These are phyloP conservation scores for Ceratorhiza oryzae-sativae DNA, from an alignment of 1,284 basidiomycete genomes.

Conservation along the genomic window DNA sequence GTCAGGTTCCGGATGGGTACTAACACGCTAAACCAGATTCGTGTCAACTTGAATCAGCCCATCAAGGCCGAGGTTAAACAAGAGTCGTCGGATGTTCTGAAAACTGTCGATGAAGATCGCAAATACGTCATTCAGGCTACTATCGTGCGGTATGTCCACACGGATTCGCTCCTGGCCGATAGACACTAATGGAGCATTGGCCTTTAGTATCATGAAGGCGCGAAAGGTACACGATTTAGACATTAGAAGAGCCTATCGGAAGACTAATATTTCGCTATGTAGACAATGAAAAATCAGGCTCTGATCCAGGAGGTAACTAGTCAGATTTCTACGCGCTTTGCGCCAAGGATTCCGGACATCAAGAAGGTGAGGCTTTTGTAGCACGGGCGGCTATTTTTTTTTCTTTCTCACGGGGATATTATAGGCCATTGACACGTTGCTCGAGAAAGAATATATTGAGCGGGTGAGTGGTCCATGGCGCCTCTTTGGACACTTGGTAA, in stretches of 20 bases:
- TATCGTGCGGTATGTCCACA: conserved; percentile 79
- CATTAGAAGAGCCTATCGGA: background rate
- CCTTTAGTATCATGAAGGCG: conserved; percentile 91
- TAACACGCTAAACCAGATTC: conserved; percentile 58
- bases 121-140: conserved; percentile 98
- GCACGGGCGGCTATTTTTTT: conserved; percentile 21
- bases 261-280: conserved; percentile 42
- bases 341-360: conserved; percentile 90
- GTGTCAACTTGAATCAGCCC: conserved; percentile 91
- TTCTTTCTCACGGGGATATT: background rate
- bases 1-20: conserved; percentile 40
- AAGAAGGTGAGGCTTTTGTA: conserved; percentile 79
- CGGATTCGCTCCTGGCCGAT: background rate
- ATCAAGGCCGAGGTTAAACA: conserved; percentile 95
- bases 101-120: conserved; percentile 96
- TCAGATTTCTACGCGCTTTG: conserved; percentile 88
- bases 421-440: conserved; percentile 93
- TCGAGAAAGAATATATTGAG: conserved; percentile 98
- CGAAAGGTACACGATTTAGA: conserved; percentile 60
- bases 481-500: conserved; percentile 1
- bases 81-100: conserved; percentile 89
- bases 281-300: conserved; percentile 96
- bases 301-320: conserved; percentile 94
- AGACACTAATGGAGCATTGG: background rate
- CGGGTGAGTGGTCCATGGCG: conserved; percentile 55